phyloP scores from a whole-genome alignment of 352 stramenopile species.

The Albugo candida region DNA sequence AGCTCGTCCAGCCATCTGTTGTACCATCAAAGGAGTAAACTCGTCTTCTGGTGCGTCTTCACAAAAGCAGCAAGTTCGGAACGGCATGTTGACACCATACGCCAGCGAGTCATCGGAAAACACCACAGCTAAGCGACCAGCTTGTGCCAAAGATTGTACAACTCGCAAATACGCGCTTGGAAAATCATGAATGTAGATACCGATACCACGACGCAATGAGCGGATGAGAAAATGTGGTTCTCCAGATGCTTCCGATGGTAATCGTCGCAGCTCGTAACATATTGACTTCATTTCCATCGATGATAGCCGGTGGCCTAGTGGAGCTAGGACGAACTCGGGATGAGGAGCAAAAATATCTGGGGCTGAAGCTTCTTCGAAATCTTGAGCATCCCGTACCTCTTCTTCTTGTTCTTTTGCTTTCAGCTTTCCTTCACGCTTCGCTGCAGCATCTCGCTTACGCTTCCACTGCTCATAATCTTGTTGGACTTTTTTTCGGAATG shows the following conservation, averaged over 20 bases:
- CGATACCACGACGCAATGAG: slow-evolving; percentile 90
- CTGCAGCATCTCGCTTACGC: slow-evolving; percentile 75
- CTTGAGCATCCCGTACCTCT: slow-evolving; percentile 54
- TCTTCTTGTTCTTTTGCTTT: slow-evolving; percentile 85
- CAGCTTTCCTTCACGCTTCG: slow-evolving; percentile 86
- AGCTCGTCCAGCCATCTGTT: slow-evolving; percentile 97
- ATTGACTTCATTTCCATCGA: slow-evolving; percentile 84
- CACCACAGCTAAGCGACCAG: slow-evolving; percentile 92
- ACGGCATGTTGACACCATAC: slow-evolving; percentile 99
- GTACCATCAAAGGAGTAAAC: slow-evolving; percentile 93
- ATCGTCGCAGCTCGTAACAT: slow-evolving; percentile 66
- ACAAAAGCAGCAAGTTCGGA: slow-evolving; percentile 96
- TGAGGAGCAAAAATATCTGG: slow-evolving; percentile 92
- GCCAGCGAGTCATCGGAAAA: slow-evolving; percentile 96
- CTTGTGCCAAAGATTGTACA: slow-evolving; percentile 92
- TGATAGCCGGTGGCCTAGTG: slow-evolving; percentile 84
- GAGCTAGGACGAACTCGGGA: slow-evolving; percentile 93
- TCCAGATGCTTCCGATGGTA: slow-evolving; percentile 63
- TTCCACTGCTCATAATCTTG: slow-evolving; percentile 81
- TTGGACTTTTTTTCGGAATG: slow-evolving; percentile 86
- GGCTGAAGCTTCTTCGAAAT: slow-evolving; percentile 61
- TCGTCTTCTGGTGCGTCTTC: slow-evolving; percentile 87
- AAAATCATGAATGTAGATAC: slow-evolving; percentile 98
- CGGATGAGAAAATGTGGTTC: slow-evolving; percentile 64
- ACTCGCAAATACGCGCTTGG: slow-evolving; percentile 89